A percentile compares a stretch with the other conserved stretches of the same genome.
Evolutionary conservation across 352 stramenopile species (phyloP).

Genomic region (Globisporangium takayamanum): DNA sequence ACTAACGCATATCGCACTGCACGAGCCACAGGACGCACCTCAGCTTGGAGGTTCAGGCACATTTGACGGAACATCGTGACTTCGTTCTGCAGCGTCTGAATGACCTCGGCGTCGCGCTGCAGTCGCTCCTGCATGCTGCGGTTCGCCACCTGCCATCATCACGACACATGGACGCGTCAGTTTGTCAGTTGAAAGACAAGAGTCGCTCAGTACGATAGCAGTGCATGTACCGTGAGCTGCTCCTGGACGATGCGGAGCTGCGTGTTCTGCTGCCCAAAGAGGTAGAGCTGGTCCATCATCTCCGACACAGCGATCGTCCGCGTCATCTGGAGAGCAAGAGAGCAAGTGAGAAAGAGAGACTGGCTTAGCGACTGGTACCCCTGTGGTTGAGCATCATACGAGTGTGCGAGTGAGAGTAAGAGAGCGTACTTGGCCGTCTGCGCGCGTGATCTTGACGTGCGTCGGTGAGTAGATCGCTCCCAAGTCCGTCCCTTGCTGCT

Average conservation of each 20-base stretch:
- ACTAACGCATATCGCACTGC: not conserved
- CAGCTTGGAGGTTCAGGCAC: slow-evolving; percentile 70
- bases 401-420: too few relatives aligned
- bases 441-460: slow-evolving; percentile 68
- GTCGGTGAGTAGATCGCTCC: slow-evolving; percentile 59
- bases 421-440: slow-evolving; percentile 42
- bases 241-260: slow-evolving; percentile 54
- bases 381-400: too few relatives aligned
- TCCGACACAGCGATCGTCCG: slow-evolving; percentile 66
- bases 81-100: slow-evolving; percentile 66
- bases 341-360: not conserved
- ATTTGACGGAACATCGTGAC: slow-evolving; percentile 79
- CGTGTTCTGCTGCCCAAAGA: slow-evolving; percentile 61
- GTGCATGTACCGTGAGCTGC: slow-evolving; percentile 48
- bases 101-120: slow-evolving; percentile 54
- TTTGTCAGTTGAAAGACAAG: too few relatives aligned
- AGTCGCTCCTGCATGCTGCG: slow-evolving; percentile 61
- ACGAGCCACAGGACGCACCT: slow-evolving; percentile 31
- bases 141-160: slow-evolving; percentile 43
- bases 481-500: slow-evolving; percentile 11
- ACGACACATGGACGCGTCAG: not conserved
- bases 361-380: too few relatives aligned
- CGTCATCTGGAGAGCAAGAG: slow-evolving; percentile 31
- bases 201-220: not conserved
- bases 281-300: slow-evolving; percentile 75